Evolutionary conservation across 768 basidiomycete genomes (phyloP), one percentile per base, ranked within the genome.

Genomic region (Thelephora aurantiotincta): DNA sequence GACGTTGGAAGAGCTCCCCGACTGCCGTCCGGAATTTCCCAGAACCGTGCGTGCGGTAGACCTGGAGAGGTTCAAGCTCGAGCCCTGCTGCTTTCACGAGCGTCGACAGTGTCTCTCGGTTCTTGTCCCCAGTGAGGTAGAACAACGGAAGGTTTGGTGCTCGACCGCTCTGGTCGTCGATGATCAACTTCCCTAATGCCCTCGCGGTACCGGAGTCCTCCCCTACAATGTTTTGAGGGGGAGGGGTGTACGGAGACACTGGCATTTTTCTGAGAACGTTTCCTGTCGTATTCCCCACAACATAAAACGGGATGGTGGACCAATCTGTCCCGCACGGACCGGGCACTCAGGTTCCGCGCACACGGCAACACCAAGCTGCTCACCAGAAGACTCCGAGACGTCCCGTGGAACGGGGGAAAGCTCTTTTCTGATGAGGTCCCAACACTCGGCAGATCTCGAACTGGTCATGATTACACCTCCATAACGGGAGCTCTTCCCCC

Each of bases 61-160:
- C 85, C 57, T 82, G 74, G 11, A 88, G 54, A 11, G 67, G 50
- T 3, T 69, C 64, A 26, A 84, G 57, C 33, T 54, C 54, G 1
- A 85, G 57, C 1, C 67, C 67, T 0, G 64, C 71, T 0, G 65
- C 65, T 0, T 51, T 48, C 34, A 91, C 63, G 7, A 79, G 68
- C 13, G 51, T 63, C 0, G 75, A 63, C 1, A 91, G 61, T 0
- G 75, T 80, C 51, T 88, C 84, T 14, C 76, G 68, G 50, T 86
- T 89, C 68, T 91, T 93, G 70, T 92, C 90, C 18, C 89, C 89
- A 11, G 79, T 86, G 7, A 94, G 70, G 58, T 88, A 90, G 5
- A 92, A 60, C 43, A 92, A 57, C 26, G 57, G 68, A 11, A 34
- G 44, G 41, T 9, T 53, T 45, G 7, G 59, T 18, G 44, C 70